Evolutionary conservation across 352 stramenopile species (phyloP), one percentile per base, ranked within the genome.

Genomic region (Phytopythium delawarense): DNA sequence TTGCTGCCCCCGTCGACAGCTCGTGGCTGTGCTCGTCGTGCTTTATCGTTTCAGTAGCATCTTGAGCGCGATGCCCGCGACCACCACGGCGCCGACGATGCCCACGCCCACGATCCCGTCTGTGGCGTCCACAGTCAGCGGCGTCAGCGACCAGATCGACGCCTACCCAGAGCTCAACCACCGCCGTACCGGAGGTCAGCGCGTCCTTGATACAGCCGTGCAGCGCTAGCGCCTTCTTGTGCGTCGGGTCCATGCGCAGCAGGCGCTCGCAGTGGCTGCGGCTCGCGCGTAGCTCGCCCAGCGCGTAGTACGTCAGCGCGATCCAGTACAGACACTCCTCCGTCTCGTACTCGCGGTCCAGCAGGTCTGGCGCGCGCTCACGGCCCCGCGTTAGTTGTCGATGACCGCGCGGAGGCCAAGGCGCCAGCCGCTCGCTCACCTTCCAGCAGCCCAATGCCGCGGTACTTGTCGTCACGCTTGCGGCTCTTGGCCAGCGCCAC

Each of bases 271-370:
- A 91, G 56, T 89, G 78, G 57, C 63, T 78, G 35, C 82, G 76
- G 71, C 84, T 94, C 32, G 72, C 66, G 42, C 79, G 78, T 59
- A 87, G 86, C 40, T 94, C 84, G 42, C 82, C 82, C 57, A 94
- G 62, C 12, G 72, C 76, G 51, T 86, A 92, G 39, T 79, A 65
- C 35, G 84, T 89, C 20, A 91, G 58, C 54, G 84, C 78, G 59
- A 91, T 85, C 82, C 82, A 92, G 64, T 94, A 92, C 55, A 94
- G 70, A 65, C 80, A 90, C 51, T 92, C 84, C 21, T 80, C 83
- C 7, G 50, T 57, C 30, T 85, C 72, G 54, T 81, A 86, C 6
- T 61, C 72, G 39, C 76, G 63, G 2, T 81, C 64, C 50, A 94
- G 49, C 53, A 94, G 57, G 70, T 94, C 84, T 92, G 57, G 6